Conservation (phyloP, 108 stramenopile genomes). For the Cyclotella baltica region DNA sequence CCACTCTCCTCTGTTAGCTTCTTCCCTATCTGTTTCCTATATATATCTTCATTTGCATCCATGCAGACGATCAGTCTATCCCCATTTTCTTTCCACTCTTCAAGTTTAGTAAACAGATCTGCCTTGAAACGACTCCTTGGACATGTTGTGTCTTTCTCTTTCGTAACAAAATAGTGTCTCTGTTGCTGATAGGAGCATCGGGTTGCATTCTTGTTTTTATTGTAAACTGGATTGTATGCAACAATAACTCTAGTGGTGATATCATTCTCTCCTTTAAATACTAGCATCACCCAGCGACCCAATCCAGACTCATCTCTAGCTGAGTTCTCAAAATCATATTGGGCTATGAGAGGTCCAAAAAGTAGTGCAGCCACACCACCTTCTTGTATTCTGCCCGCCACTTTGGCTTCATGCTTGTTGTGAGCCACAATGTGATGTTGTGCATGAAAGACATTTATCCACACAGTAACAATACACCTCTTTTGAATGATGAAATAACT, state of each 20-base stretch:
- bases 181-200: not conserved
- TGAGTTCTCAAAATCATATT: not conserved
- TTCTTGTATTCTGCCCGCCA: conserved; percentile 7
- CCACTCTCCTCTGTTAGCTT: not conserved
- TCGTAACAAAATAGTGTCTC: not conserved
- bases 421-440: too few relatives aligned
- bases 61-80: conserved; percentile 20
- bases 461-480: too few relatives aligned
- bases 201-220: not conserved
- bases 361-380: too few relatives aligned
- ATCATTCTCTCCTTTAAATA: not conserved
- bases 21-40: conserved; percentile 18
- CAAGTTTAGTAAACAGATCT: not conserved
- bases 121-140: not conserved
- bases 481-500: too few relatives aligned
- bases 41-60: too few relatives aligned
- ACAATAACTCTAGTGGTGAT: not conserved
- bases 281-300: conserved; percentile 5
- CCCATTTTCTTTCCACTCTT: not conserved
- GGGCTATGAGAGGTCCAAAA: not conserved
- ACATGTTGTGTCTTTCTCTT: not conserved
- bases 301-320: conserved; percentile 8
- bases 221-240: not conserved
- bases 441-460: too few relatives aligned
- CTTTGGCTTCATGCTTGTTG: too few relatives aligned